These are phyloP conservation scores for Blastocystis sp. DNA, from an alignment of 352 stramenopile species.

Conservation along the genomic window DNA sequence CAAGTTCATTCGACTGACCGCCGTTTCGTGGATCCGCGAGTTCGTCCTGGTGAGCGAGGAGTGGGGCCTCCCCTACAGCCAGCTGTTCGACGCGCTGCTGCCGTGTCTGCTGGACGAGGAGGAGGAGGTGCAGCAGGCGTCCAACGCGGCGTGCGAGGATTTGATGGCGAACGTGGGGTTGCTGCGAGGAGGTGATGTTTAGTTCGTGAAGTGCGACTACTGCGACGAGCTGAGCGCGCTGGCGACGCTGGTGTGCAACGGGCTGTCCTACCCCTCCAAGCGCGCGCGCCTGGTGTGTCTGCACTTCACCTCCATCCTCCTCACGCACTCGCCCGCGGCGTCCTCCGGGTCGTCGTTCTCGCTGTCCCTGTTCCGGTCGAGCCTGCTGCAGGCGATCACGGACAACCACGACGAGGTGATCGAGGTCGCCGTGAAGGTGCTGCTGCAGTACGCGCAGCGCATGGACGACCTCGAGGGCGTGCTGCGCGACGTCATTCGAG, in stretches of 20 bases:
- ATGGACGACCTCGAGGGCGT: constrained; percentile 79
- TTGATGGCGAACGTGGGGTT: constrained; percentile 88
- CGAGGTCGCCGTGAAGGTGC: constrained; percentile 91
- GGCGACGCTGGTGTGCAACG: constrained; percentile 7
- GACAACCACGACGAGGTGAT: constrained; percentile 94
- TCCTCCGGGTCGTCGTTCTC: constrained; percentile 85
- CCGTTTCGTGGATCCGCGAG: constrained; percentile 96
- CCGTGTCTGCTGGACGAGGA: constrained; percentile 96
- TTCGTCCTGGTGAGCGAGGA: constrained; percentile 93
- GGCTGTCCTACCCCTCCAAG: constrained; percentile 5
- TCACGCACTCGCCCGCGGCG: constrained; percentile 77
- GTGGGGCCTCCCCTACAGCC: constrained; percentile 75
- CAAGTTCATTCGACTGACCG: constrained; percentile 93
- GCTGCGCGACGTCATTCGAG: constrained; percentile 71
- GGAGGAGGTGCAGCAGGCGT: constrained; percentile 92
- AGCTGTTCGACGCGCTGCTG: constrained; percentile 86
- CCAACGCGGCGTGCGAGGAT: constrained; percentile 93
- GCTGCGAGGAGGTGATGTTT: background rate
- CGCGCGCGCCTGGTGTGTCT: constrained; percentile 80
- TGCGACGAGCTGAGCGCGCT: constrained; percentile 20
- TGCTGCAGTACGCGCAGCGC: constrained; percentile 90
- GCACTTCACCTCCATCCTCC: constrained; percentile 96
- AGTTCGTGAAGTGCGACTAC: constrained; percentile 57
- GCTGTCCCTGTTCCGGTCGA: constrained; percentile 85
- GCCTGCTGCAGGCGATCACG: constrained; percentile 92